phyloP scores from a whole-genome alignment of 768 basidiomycete genomes.

The Mycena amicta region DNA sequence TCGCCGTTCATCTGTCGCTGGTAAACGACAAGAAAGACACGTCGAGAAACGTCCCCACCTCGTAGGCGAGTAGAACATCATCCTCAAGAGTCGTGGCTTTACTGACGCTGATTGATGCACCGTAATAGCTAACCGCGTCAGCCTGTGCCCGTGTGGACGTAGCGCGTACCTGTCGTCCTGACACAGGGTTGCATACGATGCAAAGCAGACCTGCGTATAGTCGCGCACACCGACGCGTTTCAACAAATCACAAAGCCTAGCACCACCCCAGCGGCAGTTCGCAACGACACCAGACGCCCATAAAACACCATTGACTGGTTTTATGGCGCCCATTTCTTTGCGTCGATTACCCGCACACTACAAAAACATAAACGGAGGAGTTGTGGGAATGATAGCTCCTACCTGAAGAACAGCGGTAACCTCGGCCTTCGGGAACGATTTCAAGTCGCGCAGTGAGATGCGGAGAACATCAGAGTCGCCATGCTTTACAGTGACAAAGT shows the following conservation, averaged over 20 bases:
- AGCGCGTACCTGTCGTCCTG: constrained; percentile 52
- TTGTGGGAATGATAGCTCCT: constrained; percentile 15
- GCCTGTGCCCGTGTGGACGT: too few relatives aligned
- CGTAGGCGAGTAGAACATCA: constrained; percentile 63
- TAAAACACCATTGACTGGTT: constrained; percentile 58
- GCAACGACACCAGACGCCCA: constrained; percentile 74
- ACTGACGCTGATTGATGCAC: constrained; percentile 60
- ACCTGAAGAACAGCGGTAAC: constrained; percentile 63
- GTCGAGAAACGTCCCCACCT: constrained; percentile 37
- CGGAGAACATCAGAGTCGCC: constrained; percentile 33
- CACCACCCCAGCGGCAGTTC: constrained; percentile 70
- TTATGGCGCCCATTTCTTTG: constrained; percentile 62
- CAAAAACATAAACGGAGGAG: background rate
- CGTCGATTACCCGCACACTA: constrained; percentile 72
- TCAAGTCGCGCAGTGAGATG: constrained; percentile 43
- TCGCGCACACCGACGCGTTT: constrained; percentile 42
- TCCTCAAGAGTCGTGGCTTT: constrained; percentile 48
- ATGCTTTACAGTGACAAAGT: constrained; percentile 43
- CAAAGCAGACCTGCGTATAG: constrained; percentile 58
- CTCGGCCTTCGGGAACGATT: constrained; percentile 41
- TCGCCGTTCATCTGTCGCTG: constrained; percentile 70
- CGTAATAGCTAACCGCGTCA: constrained; percentile 55
- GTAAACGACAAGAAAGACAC: background rate
- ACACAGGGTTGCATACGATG: constrained; percentile 60
- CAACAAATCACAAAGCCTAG: constrained; percentile 59